These are phyloP conservation scores for Pestalotiopsis fici DNA, from an alignment of 2,329 filamentous ascomycete species.

Conservation along the genomic window DNA sequence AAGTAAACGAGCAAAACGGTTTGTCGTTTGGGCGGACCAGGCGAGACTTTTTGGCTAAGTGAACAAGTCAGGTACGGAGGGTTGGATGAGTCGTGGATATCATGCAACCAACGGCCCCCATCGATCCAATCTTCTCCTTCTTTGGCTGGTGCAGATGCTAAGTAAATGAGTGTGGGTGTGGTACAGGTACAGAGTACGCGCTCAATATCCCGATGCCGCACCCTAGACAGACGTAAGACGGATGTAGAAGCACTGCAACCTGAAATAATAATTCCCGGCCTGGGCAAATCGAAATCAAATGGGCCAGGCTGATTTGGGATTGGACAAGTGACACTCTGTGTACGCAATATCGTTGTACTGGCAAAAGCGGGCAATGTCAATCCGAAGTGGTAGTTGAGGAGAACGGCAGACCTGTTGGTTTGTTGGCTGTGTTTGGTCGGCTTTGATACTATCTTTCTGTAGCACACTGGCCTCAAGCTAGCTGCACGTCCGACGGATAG, in stretches of 20 bases:
- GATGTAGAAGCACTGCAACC: background rate
- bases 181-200: background rate
- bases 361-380: background rate
- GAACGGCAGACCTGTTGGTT: background rate
- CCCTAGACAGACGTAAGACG: background rate
- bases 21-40: background rate
- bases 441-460: background rate
- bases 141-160: background rate
- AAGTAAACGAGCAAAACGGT: background rate
- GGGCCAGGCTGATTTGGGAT: background rate
- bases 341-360: background rate
- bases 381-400: background rate
- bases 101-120: background rate
- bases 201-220: background rate
- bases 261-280: background rate
- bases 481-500: background rate
- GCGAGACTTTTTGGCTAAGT: background rate
- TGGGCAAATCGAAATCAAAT: background rate
- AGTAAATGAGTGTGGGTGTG: background rate
- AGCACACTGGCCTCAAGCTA: background rate
- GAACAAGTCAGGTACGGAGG: background rate
- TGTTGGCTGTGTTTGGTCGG: background rate
- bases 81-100: background rate
- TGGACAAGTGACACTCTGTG: background rate
- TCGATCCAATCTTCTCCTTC: background rate